Base-by-base conservation (phyloP, 495 filamentous ascomycete species). In the Penicillium paxilli region DNA sequence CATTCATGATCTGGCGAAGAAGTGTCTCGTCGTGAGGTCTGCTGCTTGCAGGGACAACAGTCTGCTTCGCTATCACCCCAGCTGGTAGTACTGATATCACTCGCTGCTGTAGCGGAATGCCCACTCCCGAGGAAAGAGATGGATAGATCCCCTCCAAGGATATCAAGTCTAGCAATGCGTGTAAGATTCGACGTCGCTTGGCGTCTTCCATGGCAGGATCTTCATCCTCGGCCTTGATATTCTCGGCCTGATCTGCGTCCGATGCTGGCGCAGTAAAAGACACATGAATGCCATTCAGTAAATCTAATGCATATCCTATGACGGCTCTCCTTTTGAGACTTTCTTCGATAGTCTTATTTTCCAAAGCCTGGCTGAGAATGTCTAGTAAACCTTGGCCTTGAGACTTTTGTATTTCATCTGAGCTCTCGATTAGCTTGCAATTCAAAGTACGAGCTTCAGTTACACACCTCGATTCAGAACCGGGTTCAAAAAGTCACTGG, bases 131-230 rank as follows among this genome's bases (percentile, higher is more conserved):
- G 9, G 80, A 81, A 3, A 83, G 66, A 0, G 73, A 81, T 12
- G 81, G 81, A 49, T 84, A 83, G 26, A 84, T 75, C 9, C 81
- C 81, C 57, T 84, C 81, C 1, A 84, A 54, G 0, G 80, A 78
- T 23, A 83, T 70, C 37, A 84, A 57, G 49, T 84, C 81, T 12
- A 83, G 65, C 14, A 84, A 65, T 6, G 74, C 74, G 67, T 75
- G 71, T 2, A 82, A 53, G n/a, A 72, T 62, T 20, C 79, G 73
- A 22, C 77, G 76, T 17, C 70, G 68, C 58, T 67, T 76, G 16
- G 74, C 73, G 64, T 77, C 73, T 59, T 77, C 72, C 23, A 72
- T 54, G 30, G 56, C 60, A 1, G 59, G 24, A 64, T 74, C 67
- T 35, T 68, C 68, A 25, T 33, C 22, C 11, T 45, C 54, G 7